phyloP scores from a whole-genome alignment of 2,329 filamentous ascomycete genomes.

The Diaporthe vexans region DNA sequence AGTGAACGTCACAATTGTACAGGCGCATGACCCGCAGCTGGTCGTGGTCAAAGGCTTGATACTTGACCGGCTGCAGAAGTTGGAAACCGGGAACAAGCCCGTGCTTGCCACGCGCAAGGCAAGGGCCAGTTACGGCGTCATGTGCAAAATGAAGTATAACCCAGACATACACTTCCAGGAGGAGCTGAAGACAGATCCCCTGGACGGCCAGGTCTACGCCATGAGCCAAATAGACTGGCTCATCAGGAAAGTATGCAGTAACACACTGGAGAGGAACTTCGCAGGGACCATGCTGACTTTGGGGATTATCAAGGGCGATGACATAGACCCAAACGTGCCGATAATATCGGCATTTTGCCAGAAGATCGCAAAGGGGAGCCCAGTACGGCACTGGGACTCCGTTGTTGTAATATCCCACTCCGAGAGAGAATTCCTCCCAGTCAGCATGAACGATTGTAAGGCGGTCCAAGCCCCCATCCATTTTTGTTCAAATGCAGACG shows the following conservation, averaged over 20 bases:
- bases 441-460: conserved; percentile 55
- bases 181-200: conserved; percentile 52
- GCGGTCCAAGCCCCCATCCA: not conserved
- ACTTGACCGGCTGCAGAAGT: conserved; percentile 63
- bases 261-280: no score
- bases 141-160: conserved; percentile 55
- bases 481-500: no score
- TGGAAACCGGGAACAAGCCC: conserved; percentile 55
- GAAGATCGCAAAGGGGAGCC: conserved; percentile 51
- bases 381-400: conserved; percentile 54
- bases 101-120: conserved; percentile 60
- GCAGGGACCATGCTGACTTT: conserved; percentile 17
- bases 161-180: conserved; percentile 53
- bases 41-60: conserved; percentile 68
- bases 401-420: conserved; percentile 57
- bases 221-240: conserved; percentile 59
- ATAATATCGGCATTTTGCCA: conserved; percentile 53
- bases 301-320: conserved; percentile 52
- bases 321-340: conserved; percentile 52
- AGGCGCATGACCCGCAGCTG: conserved; percentile 66
- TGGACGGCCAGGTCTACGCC: conserved; percentile 54
- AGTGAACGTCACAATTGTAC: conserved; percentile 54
- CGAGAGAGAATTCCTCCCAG: conserved; percentile 53
- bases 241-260: conserved; percentile 52
- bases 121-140: conserved; percentile 59